phyloP scores from a whole-genome alignment of 2,329 filamentous ascomycete species.

The Ilyonectria destructans region DNA sequence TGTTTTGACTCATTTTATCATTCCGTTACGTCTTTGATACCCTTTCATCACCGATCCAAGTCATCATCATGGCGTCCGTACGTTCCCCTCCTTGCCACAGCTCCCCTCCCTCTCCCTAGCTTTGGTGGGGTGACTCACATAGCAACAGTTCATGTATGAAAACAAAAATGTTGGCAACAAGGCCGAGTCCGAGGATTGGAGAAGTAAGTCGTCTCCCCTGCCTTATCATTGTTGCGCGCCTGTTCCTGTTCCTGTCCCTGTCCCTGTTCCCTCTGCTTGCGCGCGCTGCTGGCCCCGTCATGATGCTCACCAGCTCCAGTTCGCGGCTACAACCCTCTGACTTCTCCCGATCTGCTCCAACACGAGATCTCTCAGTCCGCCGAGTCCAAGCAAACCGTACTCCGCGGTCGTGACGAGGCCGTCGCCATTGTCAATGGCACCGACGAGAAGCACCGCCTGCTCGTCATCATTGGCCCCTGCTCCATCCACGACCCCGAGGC shows the following conservation, averaged over 20 bases:
- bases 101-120: neutral
- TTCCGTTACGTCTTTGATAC: conserved; percentile 18
- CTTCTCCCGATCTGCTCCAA: conserved; percentile 93
- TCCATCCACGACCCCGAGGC: conserved; percentile 96
- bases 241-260: too few species aligned
- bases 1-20: conserved; percentile 12
- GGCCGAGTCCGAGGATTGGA: conserved; percentile 83
- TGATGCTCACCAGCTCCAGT: conserved; percentile 65
- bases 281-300: conserved; percentile 11
- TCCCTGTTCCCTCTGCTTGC: neutral
- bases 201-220: conserved; percentile 72
- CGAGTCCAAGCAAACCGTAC: conserved; percentile 73
- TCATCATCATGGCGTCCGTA: conserved; percentile 49
- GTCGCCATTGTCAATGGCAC: conserved; percentile 79
- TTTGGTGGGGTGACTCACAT: conserved; percentile 51
- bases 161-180: conserved; percentile 86
- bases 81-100: conserved; percentile 32
- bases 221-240: neutral
- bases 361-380: conserved; percentile 83
- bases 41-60: conserved; percentile 18
- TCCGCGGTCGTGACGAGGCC: conserved; percentile 75
- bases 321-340: conserved; percentile 93
- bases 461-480: conserved; percentile 92
- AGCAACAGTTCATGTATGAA: conserved; percentile 77
- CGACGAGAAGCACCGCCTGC: conserved; percentile 72